These are phyloP conservation scores for Striga asiatica DNA, from an alignment of 257 asterid species.

Conservation along the genomic window DNA sequence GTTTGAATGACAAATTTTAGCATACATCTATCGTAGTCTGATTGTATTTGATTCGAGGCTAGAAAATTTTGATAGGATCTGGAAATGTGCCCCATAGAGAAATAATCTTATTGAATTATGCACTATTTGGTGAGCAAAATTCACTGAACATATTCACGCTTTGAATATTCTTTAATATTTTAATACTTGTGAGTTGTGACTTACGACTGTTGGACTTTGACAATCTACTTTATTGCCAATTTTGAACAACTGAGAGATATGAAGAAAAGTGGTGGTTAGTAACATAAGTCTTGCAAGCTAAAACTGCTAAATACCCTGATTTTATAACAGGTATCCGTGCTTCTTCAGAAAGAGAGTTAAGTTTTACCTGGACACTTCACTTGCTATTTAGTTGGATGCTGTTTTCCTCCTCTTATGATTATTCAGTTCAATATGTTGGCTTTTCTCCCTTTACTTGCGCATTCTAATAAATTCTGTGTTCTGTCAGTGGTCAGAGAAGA, in stretches of 20 bases:
- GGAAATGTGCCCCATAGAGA: background rate
- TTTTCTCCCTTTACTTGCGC: slow-evolving; percentile 1
- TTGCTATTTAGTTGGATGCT: background rate
- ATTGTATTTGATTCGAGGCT: background rate
- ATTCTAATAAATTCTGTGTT: background rate
- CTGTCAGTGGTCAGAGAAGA: slow-evolving; percentile 86
- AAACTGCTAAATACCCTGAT: too few relatives aligned
- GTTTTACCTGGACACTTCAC: background rate
- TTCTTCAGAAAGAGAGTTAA: background rate
- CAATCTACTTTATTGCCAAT: too few relatives aligned
- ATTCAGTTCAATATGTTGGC: background rate
- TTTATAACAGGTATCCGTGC: too few relatives aligned
- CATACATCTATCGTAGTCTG: background rate
- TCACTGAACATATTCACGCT: background rate
- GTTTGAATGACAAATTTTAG: background rate
- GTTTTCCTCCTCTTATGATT: background rate
- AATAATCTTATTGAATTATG: background rate
- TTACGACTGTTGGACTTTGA: too few relatives aligned
- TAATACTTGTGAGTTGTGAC: too few relatives aligned
- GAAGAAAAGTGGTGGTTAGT: too few relatives aligned
- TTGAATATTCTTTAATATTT: background rate
- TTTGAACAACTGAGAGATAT: too few relatives aligned
- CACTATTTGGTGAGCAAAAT: background rate
- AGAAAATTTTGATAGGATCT: background rate
- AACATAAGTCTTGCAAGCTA: too few relatives aligned